phyloP scores from a whole-genome alignment of 2,329 filamentous ascomycete genomes.

The Talaromyces atroroseus region DNA sequence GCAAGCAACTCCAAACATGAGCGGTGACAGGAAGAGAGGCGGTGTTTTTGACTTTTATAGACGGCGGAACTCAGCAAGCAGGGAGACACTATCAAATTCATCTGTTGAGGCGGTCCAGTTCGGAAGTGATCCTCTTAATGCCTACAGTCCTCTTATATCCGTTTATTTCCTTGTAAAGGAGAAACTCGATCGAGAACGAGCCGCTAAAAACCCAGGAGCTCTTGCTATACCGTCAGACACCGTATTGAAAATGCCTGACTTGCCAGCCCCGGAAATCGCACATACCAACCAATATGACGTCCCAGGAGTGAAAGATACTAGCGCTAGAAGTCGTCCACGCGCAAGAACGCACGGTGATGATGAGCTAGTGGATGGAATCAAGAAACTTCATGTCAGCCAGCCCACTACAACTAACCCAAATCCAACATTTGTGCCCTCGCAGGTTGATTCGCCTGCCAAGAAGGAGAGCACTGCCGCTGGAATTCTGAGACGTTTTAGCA shows the following conservation, averaged over 20 bases:
- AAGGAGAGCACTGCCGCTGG: constrained; percentile 85
- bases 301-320: constrained; percentile 80
- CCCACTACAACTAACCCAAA: constrained; percentile 41
- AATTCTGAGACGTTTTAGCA: constrained; percentile 84
- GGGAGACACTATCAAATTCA: constrained; percentile 77
- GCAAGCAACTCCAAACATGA: constrained; percentile 51
- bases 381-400: constrained; percentile 56
- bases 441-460: constrained; percentile 58
- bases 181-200: constrained; percentile 75
- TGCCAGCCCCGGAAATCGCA: constrained; percentile 75
- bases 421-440: constrained; percentile 51
- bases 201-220: constrained; percentile 56
- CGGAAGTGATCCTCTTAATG: constrained; percentile 83
- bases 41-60: constrained; percentile 98
- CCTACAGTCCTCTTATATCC: constrained; percentile 84
- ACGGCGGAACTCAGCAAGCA: constrained; percentile 80
- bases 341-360: constrained; percentile 94
- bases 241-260: constrained; percentile 62
- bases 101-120: constrained; percentile 79
- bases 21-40: constrained; percentile 74
- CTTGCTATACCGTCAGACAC: constrained; percentile 52
- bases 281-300: constrained; percentile 91
- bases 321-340: constrained; percentile 74
- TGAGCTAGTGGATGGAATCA: constrained; percentile 69
- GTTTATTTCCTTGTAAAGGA: constrained; percentile 96